Base-by-base conservation (phyloP, 768 basidiomycete genomes). In the Trametes meyenii region DNA sequence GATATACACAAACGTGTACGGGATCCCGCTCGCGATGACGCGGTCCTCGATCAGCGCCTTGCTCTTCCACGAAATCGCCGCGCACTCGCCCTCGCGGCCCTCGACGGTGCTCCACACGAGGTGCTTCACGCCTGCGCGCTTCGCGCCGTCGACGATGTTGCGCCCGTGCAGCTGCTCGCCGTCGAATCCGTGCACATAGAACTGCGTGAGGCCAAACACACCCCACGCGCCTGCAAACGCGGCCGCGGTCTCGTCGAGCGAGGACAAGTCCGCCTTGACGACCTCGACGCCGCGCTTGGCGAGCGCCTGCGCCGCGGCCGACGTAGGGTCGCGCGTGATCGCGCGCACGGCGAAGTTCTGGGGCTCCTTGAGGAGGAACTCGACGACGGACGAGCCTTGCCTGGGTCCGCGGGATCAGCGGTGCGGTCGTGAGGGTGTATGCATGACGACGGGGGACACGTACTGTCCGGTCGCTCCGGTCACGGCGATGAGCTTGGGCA, bases 151-250 rank as follows among this genome's bases (percentile, higher is more conserved):
- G 40, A 58, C 57, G 39, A 58, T 58, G 49, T 58, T 50, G 16
- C 48, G 38, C 29, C 57, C 57, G 11, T 58, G 57, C 5, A 58
- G 57, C 49, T 58, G 57, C 49, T 58, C 57, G 49, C 57, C 57
- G 13, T 58, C 57, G 33, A 50, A 58, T 1, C 57, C 57, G 57
- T 58, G 57, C 49, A 58, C 57, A 29, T 58, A 58, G 57, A 58
- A 58, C 57, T 58, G 57, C 14, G 57, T 58, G 0, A 58, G n/a
- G n/a, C 49, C 57, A 19, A 58, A 58, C 13, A 58, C 57, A 6
- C 57, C 57, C 57, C 57, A 58, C n/a, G 57, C 57, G 26, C 49
- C 57, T 26, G 17, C 19, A 14, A 58, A 58, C n/a, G 57, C 57
- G 1, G 57, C 57, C 23, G 49, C 26, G n/a, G 57, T 58, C 29